phyloP scores from a whole-genome alignment of 2,329 filamentous ascomycete genomes.

The Fusarium equiseti region DNA sequence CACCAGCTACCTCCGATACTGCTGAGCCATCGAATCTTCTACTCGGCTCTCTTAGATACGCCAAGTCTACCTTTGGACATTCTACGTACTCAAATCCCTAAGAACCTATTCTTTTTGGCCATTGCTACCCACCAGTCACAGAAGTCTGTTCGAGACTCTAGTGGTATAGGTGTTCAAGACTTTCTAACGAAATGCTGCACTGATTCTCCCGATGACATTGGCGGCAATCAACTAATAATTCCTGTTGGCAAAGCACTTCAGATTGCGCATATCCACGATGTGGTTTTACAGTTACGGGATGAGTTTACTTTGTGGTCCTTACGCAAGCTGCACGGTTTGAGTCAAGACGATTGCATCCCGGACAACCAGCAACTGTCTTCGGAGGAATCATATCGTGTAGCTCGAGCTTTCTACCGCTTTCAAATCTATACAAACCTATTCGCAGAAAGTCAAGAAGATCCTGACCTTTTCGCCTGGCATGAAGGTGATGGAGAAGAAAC shows the following conservation, averaged over 20 bases:
- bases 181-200: conserved; percentile 38
- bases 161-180: conserved; percentile 2
- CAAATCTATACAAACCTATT: conserved; percentile 44
- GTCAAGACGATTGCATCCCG: conserved; percentile 11
- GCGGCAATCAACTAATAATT: conserved; percentile 20
- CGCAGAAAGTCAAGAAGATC: conserved; percentile 1
- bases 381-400: conserved; percentile 31
- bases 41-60: conserved; percentile 37
- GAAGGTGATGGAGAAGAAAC: neutral
- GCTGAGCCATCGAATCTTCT: conserved; percentile 42
- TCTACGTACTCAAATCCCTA: conserved; percentile 33
- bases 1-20: conserved; percentile 33
- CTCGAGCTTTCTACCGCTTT: conserved; percentile 41
- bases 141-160: conserved; percentile 14
- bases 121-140: conserved; percentile 35
- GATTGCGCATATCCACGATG: conserved; percentile 30
- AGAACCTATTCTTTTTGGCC: conserved; percentile 30
- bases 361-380: conserved; percentile 10
- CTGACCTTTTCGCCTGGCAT: conserved; percentile 6
- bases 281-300: conserved; percentile 12
- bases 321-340: conserved; percentile 32
- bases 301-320: conserved; percentile 25
- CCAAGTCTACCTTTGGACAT: conserved; percentile 38
- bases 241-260: conserved; percentile 33
- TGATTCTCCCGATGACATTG: conserved; percentile 9